Base-by-base conservation (phyloP, 352 stramenopile genomes). In the Pelagophyceae sp. region DNA sequence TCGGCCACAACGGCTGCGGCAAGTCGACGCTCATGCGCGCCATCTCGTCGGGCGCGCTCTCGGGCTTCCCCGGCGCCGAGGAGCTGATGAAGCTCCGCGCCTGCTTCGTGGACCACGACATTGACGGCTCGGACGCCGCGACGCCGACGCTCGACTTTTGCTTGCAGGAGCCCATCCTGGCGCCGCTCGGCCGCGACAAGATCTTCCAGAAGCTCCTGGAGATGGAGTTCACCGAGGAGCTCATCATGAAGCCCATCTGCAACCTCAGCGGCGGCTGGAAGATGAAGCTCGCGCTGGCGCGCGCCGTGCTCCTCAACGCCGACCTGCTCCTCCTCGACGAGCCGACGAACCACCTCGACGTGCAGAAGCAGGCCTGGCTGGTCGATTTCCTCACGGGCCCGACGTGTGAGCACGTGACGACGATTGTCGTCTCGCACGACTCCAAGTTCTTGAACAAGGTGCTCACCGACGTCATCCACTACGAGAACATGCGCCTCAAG, bases 241-340 rank as follows among this genome's bases (percentile, higher is more conserved):
- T 92, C 84, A 79, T 91, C 5, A 84, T 90, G 35, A 84, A 84
- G 19, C 80, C 87, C 0, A 91, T 93, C 38, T 86, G 89, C 23
- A 82, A 78, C 76, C 83, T 94, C n/a, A 91, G 86, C 19, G 90
- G 90, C 67, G 90, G 89, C n/a, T 92, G 87, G 89, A 85, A 87
- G 79, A 93, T 94, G 89, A 93, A 93, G 82, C 83, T 93, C 32
- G 86, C 87, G 17, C 81, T 93, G 6, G 38, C 67, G 45, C 20
- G 51, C 27, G 80, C 80, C 63, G 83, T 83, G 58, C 78, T 83
- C 23, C 90, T 94, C 79, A 71, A 97, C 72, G 91, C 94, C 2
- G 93, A 98, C 77, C 94, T 98, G 77, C 87, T 96, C 31, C 77
- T 97, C 35, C 79, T 97, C 20, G 92, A 96, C 78, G 91, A 96